Percentiles rank a stretch among this genome's conserved stretches.
Conservation (phyloP, 2,329 filamentous ascomycete genomes). For the Penicillium glabrum region DNA sequence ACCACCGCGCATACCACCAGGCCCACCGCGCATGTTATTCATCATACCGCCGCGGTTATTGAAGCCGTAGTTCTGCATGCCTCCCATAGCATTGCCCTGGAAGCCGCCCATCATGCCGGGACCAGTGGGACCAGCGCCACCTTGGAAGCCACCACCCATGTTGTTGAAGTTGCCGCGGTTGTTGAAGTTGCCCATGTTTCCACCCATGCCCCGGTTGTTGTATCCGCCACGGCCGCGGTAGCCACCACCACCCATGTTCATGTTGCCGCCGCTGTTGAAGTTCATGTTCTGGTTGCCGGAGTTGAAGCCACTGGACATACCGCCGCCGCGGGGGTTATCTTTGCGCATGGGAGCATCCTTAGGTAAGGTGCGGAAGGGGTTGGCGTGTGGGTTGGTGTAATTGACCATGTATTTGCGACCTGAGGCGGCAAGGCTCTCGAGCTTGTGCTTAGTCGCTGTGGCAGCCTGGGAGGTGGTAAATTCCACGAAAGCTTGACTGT, state of each 20-base stretch:
- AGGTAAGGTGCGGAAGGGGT: slow-evolving; percentile 87
- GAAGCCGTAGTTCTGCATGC: slow-evolving; percentile 53
- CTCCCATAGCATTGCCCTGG: slow-evolving; percentile 46
- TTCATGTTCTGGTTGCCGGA: slow-evolving; percentile 40
- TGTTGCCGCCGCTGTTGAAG: slow-evolving; percentile 18
- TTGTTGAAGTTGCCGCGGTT: slow-evolving; percentile 33
- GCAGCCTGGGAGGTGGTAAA: slow-evolving; percentile 81
- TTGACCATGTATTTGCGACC: slow-evolving; percentile 67
- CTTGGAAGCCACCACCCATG: slow-evolving; percentile 47
- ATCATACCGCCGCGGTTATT: slow-evolving; percentile 57
- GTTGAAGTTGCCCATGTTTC: slow-evolving; percentile 30
- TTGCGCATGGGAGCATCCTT: slow-evolving; percentile 81
- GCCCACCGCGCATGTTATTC: slow-evolving; percentile 53
- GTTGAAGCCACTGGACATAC: slow-evolving; percentile 47
- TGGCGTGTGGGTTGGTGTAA: slow-evolving; percentile 74
- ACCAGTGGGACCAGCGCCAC: slow-evolving; percentile 29
- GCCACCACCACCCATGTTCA: slow-evolving; percentile 47
- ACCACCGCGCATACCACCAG: slow-evolving; percentile 58
- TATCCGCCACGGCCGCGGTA: slow-evolving; percentile 54
- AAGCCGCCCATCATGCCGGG: slow-evolving; percentile 49
- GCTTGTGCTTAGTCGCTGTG: slow-evolving; percentile 77
- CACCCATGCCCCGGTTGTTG: slow-evolving; percentile 51
- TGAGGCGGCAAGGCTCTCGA: slow-evolving; percentile 65
- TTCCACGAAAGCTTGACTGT: slow-evolving; percentile 76
- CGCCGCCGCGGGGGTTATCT: slow-evolving; percentile 56